Base-by-base conservation (phyloP, 805 yeast genomes). In the Barnettozyma populi region DNA sequence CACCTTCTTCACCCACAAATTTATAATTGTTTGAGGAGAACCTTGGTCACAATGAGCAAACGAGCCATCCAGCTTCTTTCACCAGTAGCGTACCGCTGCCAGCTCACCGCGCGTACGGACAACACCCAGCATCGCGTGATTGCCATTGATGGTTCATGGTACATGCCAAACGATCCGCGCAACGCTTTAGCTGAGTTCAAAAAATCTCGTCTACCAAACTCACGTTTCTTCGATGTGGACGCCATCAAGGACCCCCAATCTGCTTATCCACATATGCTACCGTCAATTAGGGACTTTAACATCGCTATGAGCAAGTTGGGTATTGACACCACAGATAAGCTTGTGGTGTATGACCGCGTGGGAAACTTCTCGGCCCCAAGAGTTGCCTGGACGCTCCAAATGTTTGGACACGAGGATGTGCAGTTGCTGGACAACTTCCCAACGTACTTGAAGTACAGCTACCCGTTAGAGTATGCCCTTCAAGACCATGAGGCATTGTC, bases 101-200 rank as follows among this genome's bases (percentile, higher is more conserved):
- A 59, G 29, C 41, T 54, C 11, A 53, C 60, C 14, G 38, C 57
- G 1, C 23, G 52, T 5, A 48, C 57, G 11, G 7, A 52, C 1
- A 49, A 46, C 2, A 18, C 37, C 8, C 37, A 35, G 14, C 40
- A 56, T 13, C 61, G 75, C 40, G 65, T 73, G 21, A 50, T 84
- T 10, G 84, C 96, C 1, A 70, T 92, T 19, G 99, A 92, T 64
- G 80, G 95, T 5, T 82, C 97, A 0, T 94, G 98, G 97, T 89
- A 82, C 65, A 75, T 92, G 79, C 97, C 98, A 42, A 84, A 82
- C 59, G 71, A 68, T 36, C 82, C 84, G 10, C 72, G 77, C 39
- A 72, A 78, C 53, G 90, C 84, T 0, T 65, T 63, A 35, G 70
- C 74, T 19, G 88, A 89, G 62, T 83, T 74, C 60, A 65, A 68